A percentile compares a stretch with the other conserved stretches of the same genome.
phyloP scores from a whole-genome alignment of 2,329 filamentous ascomycete genomes.

The Ceratocystis destructans region DNA sequence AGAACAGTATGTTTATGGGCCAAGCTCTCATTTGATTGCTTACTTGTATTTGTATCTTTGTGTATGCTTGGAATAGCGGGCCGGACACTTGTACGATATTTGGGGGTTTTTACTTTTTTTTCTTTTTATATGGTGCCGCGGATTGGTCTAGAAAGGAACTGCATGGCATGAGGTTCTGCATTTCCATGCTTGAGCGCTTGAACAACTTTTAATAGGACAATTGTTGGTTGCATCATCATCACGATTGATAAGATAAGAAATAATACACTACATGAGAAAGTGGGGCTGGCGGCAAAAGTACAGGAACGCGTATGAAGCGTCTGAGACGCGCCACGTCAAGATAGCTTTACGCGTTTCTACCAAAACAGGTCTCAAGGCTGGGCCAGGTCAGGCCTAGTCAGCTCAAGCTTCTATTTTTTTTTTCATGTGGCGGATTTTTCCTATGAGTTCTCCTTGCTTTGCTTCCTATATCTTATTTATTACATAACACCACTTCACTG shows the following conservation, averaged over 20 bases:
- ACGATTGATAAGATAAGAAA: background rate
- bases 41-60: background rate
- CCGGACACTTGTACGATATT: conserved; percentile 3
- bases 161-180: no score
- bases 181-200: no score
- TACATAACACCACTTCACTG: background rate
- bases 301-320: background rate
- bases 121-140: background rate
- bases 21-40: conserved; percentile 53
- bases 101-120: background rate
- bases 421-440: background rate
- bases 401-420: background rate
- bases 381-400: no score
- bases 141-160: no score
- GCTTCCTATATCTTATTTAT: background rate
- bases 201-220: background rate
- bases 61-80: background rate
- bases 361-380: background rate
- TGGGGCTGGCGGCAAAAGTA: background rate
- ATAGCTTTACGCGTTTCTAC: conserved; percentile 17
- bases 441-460: background rate
- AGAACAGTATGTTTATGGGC: conserved; percentile 74
- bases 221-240: background rate
- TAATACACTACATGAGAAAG: background rate
- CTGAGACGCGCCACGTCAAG: background rate